A percentile compares a stretch with the other conserved stretches of the same genome.
phyloP scores from a whole-genome alignment of 202 grass and related monocot genomes.

The Eragrostis tef region DNA sequence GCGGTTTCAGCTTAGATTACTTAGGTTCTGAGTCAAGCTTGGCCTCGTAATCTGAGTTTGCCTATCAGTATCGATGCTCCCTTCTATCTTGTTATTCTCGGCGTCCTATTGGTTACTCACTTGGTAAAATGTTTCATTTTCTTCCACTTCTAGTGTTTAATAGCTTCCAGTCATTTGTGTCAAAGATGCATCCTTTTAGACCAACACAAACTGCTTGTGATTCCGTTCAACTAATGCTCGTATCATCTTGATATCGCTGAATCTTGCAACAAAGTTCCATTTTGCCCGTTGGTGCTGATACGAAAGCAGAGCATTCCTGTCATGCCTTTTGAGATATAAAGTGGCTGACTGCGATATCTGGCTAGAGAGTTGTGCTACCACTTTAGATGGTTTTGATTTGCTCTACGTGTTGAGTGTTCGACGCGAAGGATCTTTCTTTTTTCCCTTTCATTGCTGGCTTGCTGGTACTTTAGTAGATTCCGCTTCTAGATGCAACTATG shows the following conservation, averaged over 20 bases:
- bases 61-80: background rate
- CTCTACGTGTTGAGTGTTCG: background rate
- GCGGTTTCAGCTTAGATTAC: background rate
- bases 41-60: background rate
- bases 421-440: background rate
- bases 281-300: constrained; percentile 23
- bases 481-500: background rate
- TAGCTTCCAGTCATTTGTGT: background rate
- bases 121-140: constrained; percentile 1
- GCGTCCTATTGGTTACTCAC: background rate
- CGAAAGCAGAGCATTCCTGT: constrained; percentile 37
- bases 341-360: constrained; percentile 21
- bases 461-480: background rate
- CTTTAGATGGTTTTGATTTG: constrained; percentile 33
- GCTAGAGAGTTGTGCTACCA: constrained; percentile 12
- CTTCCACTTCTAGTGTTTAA: background rate
- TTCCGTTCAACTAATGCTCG: background rate
- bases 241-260: constrained; percentile 28
- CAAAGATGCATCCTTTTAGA: background rate
- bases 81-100: background rate
- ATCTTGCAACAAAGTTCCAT: constrained; percentile 6
- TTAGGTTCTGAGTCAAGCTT: background rate
- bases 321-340: constrained; percentile 16
- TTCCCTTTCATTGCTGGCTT: background rate
- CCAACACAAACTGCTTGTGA: background rate